Evolutionary conservation across 371 early-diverging fungal species (phyloP).

Genomic region (Apophysomyces trapeziformis): DNA sequence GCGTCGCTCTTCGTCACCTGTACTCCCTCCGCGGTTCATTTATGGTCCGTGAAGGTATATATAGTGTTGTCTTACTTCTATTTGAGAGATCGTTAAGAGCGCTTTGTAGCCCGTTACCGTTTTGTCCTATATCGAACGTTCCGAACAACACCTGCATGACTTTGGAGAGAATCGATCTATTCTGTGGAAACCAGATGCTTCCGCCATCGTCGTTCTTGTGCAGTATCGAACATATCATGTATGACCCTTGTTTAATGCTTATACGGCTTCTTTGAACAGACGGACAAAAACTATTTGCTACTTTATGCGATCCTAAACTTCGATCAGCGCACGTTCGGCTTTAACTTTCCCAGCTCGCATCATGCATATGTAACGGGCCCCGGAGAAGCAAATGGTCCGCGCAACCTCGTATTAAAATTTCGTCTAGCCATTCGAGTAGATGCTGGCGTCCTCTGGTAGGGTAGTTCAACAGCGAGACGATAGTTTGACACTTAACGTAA

Average conservation of each 20-base stretch:
- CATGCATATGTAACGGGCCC: constrained; percentile 53
- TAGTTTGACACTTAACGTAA: not conserved
- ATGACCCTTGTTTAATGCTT: not conserved
- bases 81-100: not conserved
- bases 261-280: constrained; percentile 28
- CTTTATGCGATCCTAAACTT: constrained; percentile 49
- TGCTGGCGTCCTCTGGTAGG: constrained; percentile 55
- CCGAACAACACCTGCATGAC: constrained; percentile 48
- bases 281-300: constrained; percentile 46
- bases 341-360: constrained; percentile 44
- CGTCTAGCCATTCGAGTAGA: constrained; percentile 52
- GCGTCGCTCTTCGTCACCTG: constrained; percentile 53
- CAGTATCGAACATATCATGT: not conserved
- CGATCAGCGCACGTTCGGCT: constrained; percentile 48
- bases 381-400: constrained; percentile 52
- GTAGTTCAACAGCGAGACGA: not conserved
- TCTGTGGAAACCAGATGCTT: constrained; percentile 53
- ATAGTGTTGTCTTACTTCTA: not conserved
- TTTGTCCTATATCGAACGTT: constrained; percentile 51
- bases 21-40: constrained; percentile 39
- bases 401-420: constrained; percentile 47
- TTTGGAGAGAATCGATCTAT: constrained; percentile 50
- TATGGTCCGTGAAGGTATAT: constrained; percentile 58
- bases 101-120: constrained; percentile 42
- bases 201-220: constrained; percentile 48